Evolutionary conservation across 2,329 filamentous ascomycete genomes (phyloP).

Genomic region (Neoscytalidium dimidiatum): DNA sequence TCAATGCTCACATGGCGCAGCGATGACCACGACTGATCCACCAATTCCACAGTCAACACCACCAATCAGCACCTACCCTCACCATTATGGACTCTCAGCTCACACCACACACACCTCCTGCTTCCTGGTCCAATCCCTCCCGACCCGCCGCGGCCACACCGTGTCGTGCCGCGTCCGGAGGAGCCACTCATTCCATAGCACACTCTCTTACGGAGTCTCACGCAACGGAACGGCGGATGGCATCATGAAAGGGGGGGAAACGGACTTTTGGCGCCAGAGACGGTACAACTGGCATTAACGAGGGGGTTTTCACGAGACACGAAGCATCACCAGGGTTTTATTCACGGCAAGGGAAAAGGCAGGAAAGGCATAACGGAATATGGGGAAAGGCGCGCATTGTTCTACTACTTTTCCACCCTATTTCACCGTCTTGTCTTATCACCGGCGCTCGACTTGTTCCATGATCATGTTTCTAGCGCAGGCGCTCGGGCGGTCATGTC

Average conservation of each 20-base stretch:
- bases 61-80: not conserved
- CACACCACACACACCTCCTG: not conserved
- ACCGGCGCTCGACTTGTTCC: too few species aligned
- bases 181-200: not conserved
- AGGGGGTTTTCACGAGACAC: not conserved
- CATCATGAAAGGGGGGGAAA: not conserved
- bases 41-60: not conserved
- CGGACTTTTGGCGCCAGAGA: not conserved
- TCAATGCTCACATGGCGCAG: not conserved
- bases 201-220: constrained; percentile 8
- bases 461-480: not conserved
- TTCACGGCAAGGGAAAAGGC: not conserved
- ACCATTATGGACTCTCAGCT: not conserved
- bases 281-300: not conserved
- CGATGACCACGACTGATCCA: not conserved
- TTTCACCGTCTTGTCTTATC: not conserved
- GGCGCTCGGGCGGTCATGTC: constrained; percentile 3
- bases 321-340: constrained; percentile 3
- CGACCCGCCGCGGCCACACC: not conserved
- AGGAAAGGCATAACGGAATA: not conserved
- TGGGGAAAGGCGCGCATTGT: not conserved
- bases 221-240: constrained; percentile 1
- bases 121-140: not conserved
- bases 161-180: not conserved
- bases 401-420: not conserved